Conservation (phyloP, 192 early-diverging fungal genomes). For the Mortierella alpina region DNA sequence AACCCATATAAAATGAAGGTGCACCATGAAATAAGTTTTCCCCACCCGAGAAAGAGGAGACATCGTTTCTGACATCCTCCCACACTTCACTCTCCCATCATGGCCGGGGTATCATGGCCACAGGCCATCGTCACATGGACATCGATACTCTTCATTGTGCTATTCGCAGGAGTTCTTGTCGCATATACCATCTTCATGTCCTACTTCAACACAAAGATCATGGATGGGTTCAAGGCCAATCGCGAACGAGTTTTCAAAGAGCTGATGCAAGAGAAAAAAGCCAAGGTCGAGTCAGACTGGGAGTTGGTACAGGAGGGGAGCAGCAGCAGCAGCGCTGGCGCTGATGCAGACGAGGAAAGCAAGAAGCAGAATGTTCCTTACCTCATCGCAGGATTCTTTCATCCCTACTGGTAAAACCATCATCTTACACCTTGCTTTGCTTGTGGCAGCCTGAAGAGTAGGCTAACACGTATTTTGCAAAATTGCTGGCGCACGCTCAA, state of each 20-base stretch:
- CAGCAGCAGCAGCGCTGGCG: neutral
- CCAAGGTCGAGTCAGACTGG: neutral
- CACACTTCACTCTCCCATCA: neutral
- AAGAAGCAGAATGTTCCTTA: constrained; percentile 50
- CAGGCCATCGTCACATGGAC: constrained; percentile 2
- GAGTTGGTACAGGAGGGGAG: neutral
- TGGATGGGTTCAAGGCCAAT: constrained; percentile 25
- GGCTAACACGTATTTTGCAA: neutral
- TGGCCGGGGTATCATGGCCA: constrained; percentile 5
- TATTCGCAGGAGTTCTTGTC: neutral
- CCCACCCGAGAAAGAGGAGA: neutral
- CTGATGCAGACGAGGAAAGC: neutral
- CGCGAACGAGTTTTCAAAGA: constrained; percentile 37
- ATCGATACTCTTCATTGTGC: constrained; percentile 5
- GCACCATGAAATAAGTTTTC: too few relatives aligned
- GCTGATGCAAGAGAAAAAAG: constrained; percentile 7
- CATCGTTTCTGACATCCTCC: neutral
- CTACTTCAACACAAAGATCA: constrained; percentile 33
- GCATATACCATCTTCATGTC: constrained; percentile 22
- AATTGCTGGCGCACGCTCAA: too few relatives aligned
- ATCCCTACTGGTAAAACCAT: constrained; percentile 82
- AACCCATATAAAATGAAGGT: too few relatives aligned
- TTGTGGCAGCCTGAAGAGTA: neutral
- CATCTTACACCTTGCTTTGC: neutral
- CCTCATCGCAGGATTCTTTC: constrained; percentile 86